Evolutionary conservation across 2,329 filamentous ascomycete genomes (phyloP), one percentile per base, ranked within the genome.

Genomic region (Coniochaeta sp.): DNA sequence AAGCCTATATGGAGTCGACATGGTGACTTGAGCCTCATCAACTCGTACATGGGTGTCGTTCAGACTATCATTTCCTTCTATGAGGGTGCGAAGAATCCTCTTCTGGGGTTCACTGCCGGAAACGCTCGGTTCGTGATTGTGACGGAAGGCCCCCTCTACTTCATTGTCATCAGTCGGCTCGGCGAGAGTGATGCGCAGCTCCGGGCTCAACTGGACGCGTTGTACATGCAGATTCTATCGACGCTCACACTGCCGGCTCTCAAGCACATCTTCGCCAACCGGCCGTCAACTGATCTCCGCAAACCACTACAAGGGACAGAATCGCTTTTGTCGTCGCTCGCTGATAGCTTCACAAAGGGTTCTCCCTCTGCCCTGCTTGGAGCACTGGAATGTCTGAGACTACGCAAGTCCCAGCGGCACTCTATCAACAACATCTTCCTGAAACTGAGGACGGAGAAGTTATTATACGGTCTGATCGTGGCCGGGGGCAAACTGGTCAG

Each of bases 1-100:
- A 99, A 99, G 72, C 96, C 95, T 12, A 96, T 99, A 56, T 99
- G 93, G 81, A 98, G 92, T 69, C 85, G 96, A 56, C 93, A 99
- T 71, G 95, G 96, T 44, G 91, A 97, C 66, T 83, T 96, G 65
- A 87, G 89, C 59, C 79, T 98, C 50, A 91, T 98, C 70, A 96
- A 96, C 67, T 89, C 90, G 57, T 97, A 95, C 67, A 93, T 98
- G 72, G 95, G 95, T 44, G 89, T 99, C 19, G 88, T 97, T 1
- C 95, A 98, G 72, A 99, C 95, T 50, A 93, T 99, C 67, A 96
- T 99, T 63, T 98, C 95, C 1, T 97, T 97, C 71, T 98, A 96
- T 70, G 89, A 96, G 71, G 87, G 87, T 54, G 84, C 88, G 9
- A 83, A 89, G 60, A 90, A 96, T 70, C 85, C 84, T 0, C 80